phyloP scores from a whole-genome alignment of 2,329 filamentous ascomycete genomes.

The Ascochyta rabiei region DNA sequence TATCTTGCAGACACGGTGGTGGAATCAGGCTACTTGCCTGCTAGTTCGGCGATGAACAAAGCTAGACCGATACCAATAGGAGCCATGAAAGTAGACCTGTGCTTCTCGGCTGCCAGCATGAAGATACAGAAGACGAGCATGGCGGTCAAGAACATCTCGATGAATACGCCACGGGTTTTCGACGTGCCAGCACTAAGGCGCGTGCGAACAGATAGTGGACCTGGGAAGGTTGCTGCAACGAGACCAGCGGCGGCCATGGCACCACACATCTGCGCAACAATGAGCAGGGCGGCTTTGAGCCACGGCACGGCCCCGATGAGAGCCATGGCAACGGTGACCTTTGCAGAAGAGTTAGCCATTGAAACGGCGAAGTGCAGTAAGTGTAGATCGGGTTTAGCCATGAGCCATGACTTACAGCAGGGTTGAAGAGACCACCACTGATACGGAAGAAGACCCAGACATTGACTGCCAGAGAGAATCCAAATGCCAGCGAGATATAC shows the following conservation, averaged over 20 bases:
- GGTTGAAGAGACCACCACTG: slow-evolving; percentile 49
- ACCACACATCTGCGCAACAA: slow-evolving; percentile 54
- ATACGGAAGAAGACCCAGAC: slow-evolving; percentile 51
- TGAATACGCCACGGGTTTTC: slow-evolving; percentile 54
- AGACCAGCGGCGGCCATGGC: slow-evolving; percentile 54
- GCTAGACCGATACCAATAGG: slow-evolving; percentile 53
- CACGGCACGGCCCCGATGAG: slow-evolving; percentile 56
- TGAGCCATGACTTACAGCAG: slow-evolving; percentile 46
- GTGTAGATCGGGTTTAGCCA: slow-evolving; percentile 2
- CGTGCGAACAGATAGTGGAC: slow-evolving; percentile 54
- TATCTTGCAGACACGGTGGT: background rate
- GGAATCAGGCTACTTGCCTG: slow-evolving; percentile 34
- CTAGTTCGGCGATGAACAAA: slow-evolving; percentile 55
- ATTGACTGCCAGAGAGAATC: slow-evolving; percentile 47
- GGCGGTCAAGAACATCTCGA: slow-evolving; percentile 59
- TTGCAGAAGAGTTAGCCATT: slow-evolving; percentile 19
- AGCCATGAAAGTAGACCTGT: slow-evolving; percentile 48
- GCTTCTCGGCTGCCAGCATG: slow-evolving; percentile 52
- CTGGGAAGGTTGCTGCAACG: slow-evolving; percentile 54
- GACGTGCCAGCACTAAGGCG: slow-evolving; percentile 51
- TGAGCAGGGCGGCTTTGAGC: slow-evolving; percentile 51
- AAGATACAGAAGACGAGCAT: slow-evolving; percentile 58
- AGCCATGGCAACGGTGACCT: slow-evolving; percentile 56
- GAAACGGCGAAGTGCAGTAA: background rate
- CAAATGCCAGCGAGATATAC: slow-evolving; percentile 47